Base-by-base conservation (phyloP, 2,329 filamentous ascomycete genomes). In the Paecilomyces sp. region DNA sequence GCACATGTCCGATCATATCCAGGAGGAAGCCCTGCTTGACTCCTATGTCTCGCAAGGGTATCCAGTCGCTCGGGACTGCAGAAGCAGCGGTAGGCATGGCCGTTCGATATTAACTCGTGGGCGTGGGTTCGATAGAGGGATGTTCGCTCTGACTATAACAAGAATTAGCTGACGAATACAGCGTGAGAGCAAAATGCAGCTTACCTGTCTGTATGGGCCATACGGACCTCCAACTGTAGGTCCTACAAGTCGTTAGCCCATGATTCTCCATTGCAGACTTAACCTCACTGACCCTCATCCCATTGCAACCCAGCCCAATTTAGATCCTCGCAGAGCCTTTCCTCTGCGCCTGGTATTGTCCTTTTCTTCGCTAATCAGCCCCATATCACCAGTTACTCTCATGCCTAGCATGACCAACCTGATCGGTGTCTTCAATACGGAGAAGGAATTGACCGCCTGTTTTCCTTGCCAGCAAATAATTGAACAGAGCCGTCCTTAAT, bases 361-460 rank as follows among this genome's bases (percentile, higher is more conserved):
- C 94, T 86, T 77, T 88, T 91, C 90, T 94, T 76, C 63, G 64
- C 41, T 57, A 58, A 65, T 78, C 64, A 80, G 73, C 65, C 56
- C 50, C 33, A 30, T 56, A 28, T 52, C 57, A 51, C 51, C 25
- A 7, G 31, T 52, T 36, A 24, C 24, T 47, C 28, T 13, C 28
- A 30, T 53, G n/a, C 33, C 33, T 11, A 31, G 34, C 57, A 58
- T 50, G 22, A 66, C 81, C 65, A 75, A 92, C 90, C 82, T 91
- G 90, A 75, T 97, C 94, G 3, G 94, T 99, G 73, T 99, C 94
- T 78, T 99, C 94, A 63, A 99, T 87, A 9, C 94, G 86, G 56
- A 99, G 78, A 11, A 99, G 77, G 68, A 99, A 99, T 72, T 96
- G 89, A 6, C 94, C 94, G 3, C 89, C 88, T 0, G 94, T 96